Evolutionary conservation across 1,139 yeast genomes (phyloP).

Genomic region (Geotrichum candidum): DNA sequence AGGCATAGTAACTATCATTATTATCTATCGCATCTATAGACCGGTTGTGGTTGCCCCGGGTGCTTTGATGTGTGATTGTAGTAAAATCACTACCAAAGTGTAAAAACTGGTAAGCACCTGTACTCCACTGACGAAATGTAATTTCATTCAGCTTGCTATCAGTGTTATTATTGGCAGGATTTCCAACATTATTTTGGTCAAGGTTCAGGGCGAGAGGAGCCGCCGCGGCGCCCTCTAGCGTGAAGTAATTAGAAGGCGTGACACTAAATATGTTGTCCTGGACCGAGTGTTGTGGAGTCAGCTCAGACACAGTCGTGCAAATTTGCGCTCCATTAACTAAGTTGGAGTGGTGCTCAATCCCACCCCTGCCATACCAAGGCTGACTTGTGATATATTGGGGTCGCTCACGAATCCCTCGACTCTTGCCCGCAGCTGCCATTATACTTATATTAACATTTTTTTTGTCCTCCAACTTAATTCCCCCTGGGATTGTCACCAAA

Average conservation of each 20-base stretch:
- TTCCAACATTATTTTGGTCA: neutral
- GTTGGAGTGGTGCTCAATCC: neutral
- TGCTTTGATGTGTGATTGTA: neutral
- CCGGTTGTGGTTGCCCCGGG: neutral
- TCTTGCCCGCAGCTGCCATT: neutral
- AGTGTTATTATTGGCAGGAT: no score
- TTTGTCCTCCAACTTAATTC: neutral
- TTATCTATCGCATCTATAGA: neutral
- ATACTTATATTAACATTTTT: neutral
- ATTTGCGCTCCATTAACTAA: neutral
- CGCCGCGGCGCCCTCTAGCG: neutral
- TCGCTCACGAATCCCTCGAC: neutral
- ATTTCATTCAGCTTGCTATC: neutral
- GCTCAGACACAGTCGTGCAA: neutral
- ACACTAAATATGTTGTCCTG: neutral
- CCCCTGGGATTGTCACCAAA: neutral
- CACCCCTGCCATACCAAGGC: neutral
- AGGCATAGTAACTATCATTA: neutral
- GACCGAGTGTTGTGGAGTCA: neutral
- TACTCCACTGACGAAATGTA: neutral
- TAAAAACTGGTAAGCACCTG: neutral
- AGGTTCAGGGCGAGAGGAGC: neutral
- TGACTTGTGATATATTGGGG: neutral
- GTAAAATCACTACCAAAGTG: neutral
- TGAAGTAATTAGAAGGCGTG: neutral